A percentile compares a stretch with the other conserved stretches of the same genome.
Evolutionary conservation across 495 filamentous ascomycete species (phyloP).

Genomic region (Aspergillus avenaceus): DNA sequence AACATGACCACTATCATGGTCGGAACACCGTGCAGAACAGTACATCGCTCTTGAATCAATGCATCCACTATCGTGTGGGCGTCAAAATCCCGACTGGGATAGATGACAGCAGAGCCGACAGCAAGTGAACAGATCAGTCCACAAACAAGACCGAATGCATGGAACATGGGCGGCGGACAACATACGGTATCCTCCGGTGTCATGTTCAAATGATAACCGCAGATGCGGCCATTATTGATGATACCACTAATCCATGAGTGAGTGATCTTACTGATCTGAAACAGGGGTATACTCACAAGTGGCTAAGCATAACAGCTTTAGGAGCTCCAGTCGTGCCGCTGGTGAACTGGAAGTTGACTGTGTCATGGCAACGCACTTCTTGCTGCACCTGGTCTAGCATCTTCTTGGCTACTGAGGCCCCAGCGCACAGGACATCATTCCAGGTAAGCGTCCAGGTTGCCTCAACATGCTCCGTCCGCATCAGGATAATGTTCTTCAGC

Average conservation of each 20-base stretch:
- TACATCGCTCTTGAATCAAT: neutral
- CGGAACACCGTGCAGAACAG: slow-evolving; percentile 6
- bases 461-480: neutral
- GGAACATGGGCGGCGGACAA: slow-evolving; percentile 53
- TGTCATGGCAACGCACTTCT: neutral
- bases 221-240: slow-evolving; percentile 73
- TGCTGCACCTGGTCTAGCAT: neutral
- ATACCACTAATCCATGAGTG: slow-evolving; percentile 45
- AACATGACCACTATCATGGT: slow-evolving; percentile 6
- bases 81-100: slow-evolving; percentile 26
- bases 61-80: slow-evolving; percentile 1
- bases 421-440: neutral
- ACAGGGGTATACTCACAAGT: too few relatives aligned
- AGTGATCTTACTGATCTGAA: too few relatives aligned
- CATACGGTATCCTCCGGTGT: slow-evolving; percentile 58
- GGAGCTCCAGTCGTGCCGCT: slow-evolving; percentile 56
- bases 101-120: slow-evolving; percentile 34
- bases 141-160: neutral
- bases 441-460: neutral
- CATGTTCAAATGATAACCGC: slow-evolving; percentile 65
- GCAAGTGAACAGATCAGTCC: neutral
- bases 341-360: slow-evolving; percentile 53
- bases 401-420: neutral
- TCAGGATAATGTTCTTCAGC: neutral
- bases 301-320: slow-evolving; percentile 58